Evolutionary conservation across 2,329 filamentous ascomycete species (phyloP).

Genomic region (Elsinoe fawcettii): DNA sequence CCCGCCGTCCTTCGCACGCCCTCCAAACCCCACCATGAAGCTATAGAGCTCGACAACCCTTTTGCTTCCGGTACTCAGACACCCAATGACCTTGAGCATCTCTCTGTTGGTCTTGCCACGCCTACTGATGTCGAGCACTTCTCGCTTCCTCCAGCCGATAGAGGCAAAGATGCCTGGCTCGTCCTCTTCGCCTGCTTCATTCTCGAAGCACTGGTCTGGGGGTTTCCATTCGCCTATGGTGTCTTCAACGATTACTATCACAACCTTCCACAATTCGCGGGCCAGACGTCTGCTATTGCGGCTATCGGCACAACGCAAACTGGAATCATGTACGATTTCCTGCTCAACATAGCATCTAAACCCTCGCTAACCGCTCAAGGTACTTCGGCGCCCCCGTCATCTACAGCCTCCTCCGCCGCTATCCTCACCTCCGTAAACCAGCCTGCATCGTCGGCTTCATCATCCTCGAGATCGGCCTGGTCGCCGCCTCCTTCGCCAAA

Average conservation of each 20-base stretch:
- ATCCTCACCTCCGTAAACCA: slow-evolving; percentile 30
- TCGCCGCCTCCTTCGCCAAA: slow-evolving; percentile 31
- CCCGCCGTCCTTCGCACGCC: background rate
- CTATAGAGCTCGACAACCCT: background rate
- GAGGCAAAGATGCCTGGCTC: slow-evolving; percentile 37
- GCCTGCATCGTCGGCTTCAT: slow-evolving; percentile 32
- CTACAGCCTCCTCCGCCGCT: slow-evolving; percentile 33
- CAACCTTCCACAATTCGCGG: slow-evolving; percentile 20
- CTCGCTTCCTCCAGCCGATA: slow-evolving; percentile 24
- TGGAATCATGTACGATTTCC: slow-evolving; percentile 33
- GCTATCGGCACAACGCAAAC: slow-evolving; percentile 37
- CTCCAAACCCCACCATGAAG: background rate
- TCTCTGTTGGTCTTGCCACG: background rate
- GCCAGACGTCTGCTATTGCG: slow-evolving; percentile 31
- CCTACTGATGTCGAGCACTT: background rate
- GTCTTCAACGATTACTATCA: slow-evolving; percentile 25
- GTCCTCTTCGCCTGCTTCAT: slow-evolving; percentile 41
- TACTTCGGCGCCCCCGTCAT: slow-evolving; percentile 40
- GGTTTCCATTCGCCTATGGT: slow-evolving; percentile 23
- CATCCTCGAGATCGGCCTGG: slow-evolving; percentile 30
- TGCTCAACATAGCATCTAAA: too few species aligned
- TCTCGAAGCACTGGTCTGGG: slow-evolving; percentile 25
- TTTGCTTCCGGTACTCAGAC: background rate
- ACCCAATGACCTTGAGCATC: background rate
- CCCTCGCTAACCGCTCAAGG: slow-evolving; percentile 2